phyloP scores from a whole-genome alignment of 23 red algal genomes.

The Pyropia yezoensis region DNA sequence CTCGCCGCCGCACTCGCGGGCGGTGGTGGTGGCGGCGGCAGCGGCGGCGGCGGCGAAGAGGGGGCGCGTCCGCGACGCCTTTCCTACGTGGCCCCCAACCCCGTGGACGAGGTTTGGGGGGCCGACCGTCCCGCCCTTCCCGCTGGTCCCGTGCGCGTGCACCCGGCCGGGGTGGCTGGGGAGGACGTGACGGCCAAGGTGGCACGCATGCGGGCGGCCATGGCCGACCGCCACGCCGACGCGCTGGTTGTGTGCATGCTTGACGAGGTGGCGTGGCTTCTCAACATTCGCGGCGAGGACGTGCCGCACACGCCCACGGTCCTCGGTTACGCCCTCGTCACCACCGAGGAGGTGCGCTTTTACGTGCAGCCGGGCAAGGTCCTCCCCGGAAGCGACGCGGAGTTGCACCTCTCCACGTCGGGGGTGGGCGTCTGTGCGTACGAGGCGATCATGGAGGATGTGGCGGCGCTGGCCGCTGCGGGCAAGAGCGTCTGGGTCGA shows the following conservation, averaged over 20 bases:
- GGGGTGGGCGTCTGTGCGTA: constrained; percentile 23
- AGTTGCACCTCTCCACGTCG: constrained; percentile 4
- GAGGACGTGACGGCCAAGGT: constrained; percentile 36
- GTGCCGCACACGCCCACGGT: constrained; percentile 84
- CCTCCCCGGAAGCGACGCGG: constrained; percentile 11
- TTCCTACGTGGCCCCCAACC: constrained; percentile 16
- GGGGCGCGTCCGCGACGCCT: neutral
- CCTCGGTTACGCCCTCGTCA: constrained; percentile 64
- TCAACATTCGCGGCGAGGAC: constrained; percentile 83
- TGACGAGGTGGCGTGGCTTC: constrained; percentile 94
- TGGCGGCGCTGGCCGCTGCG: neutral
- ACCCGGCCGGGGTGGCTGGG: constrained; percentile 44
- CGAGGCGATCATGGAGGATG: constrained; percentile 31
- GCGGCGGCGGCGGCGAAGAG: too few relatives aligned
- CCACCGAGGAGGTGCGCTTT: constrained; percentile 10
- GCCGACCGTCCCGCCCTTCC: constrained; percentile 46
- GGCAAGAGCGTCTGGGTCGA: constrained; percentile 68
- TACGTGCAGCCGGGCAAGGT: constrained; percentile 54
- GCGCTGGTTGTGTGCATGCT: constrained; percentile 59
- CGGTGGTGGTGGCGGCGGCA: too few relatives aligned
- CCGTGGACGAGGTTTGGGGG: constrained; percentile 90
- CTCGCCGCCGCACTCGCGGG: constrained; percentile 11
- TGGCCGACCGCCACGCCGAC: constrained; percentile 45
- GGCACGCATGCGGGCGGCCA: constrained; percentile 21
- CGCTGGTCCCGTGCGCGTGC: constrained; percentile 40